Evolutionary conservation across 495 filamentous ascomycete genomes (phyloP).

Genomic region (Articulospora tetracladia): DNA sequence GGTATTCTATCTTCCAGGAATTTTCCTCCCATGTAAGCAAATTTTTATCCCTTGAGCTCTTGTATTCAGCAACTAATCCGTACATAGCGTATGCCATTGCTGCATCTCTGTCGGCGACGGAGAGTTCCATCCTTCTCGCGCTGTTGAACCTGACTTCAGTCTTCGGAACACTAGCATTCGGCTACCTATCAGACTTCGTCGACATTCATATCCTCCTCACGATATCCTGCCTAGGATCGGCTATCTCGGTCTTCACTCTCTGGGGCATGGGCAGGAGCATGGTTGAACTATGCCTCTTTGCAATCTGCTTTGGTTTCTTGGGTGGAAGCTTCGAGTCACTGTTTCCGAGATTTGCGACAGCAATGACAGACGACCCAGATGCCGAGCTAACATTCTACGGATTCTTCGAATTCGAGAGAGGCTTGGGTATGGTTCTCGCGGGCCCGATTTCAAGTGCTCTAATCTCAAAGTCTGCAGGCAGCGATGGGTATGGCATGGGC

Average conservation of each 20-base stretch:
- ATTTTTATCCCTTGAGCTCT: too few relatives aligned
- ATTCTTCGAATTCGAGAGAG: constrained; percentile 12
- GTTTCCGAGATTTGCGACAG: constrained; percentile 21
- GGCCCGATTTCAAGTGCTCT: not conserved
- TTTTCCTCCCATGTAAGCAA: constrained; percentile 14
- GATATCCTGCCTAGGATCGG: constrained; percentile 42
- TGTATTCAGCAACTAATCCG: too few relatives aligned
- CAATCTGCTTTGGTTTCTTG: constrained; percentile 52
- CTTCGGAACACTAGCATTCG: constrained; percentile 44
- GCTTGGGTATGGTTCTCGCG: constrained; percentile 1
- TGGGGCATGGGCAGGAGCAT: constrained; percentile 49
- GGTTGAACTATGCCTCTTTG: constrained; percentile 46
- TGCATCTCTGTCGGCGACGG: not conserved
- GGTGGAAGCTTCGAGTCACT: constrained; percentile 42
- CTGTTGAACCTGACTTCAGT: constrained; percentile 45
- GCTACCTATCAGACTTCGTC: constrained; percentile 46
- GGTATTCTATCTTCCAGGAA: constrained; percentile 20
- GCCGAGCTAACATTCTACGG: constrained; percentile 5
- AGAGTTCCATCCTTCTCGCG: constrained; percentile 29
- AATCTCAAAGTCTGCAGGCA: not conserved
- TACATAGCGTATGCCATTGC: constrained; percentile 5
- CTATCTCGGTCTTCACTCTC: constrained; percentile 48
- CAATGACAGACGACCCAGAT: not conserved
- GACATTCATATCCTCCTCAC: constrained; percentile 47
- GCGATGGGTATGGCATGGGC: not conserved